Conservation (phyloP, 768 basidiomycete species). For the Suillus placidus region DNA sequence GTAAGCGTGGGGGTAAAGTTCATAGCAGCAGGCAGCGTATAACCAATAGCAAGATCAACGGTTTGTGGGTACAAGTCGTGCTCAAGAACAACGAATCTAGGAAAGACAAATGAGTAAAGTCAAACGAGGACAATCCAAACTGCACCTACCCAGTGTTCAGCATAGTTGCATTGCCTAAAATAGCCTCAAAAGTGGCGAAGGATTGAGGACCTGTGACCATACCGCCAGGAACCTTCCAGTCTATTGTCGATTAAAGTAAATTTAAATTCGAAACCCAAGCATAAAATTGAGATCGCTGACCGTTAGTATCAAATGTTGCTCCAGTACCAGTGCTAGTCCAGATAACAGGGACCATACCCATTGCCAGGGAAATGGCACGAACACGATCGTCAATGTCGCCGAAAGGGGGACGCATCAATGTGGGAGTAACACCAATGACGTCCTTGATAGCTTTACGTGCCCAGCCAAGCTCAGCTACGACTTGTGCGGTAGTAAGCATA, state of each 20-base stretch:
- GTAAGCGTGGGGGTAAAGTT: conserved; percentile 64
- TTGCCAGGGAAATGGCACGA: conserved; percentile 83
- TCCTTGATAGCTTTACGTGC: conserved; percentile 82
- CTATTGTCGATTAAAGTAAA: conserved; percentile 36
- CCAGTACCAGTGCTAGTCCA: conserved; percentile 73
- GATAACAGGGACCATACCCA: conserved; percentile 90
- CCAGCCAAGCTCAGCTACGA: conserved; percentile 95
- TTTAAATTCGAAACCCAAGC: not conserved
- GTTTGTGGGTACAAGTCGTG: conserved; percentile 86
- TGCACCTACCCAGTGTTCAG: conserved; percentile 58
- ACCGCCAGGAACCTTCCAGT: conserved; percentile 89
- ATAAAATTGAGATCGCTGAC: conserved; percentile 35
- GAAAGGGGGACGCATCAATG: conserved; percentile 78
- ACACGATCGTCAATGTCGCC: conserved; percentile 95
- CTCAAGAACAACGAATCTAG: conserved; percentile 84
- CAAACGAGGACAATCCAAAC: too few relatives aligned
- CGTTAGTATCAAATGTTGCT: conserved; percentile 71
- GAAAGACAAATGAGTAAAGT: conserved; percentile 9
- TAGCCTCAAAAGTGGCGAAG: conserved; percentile 68
- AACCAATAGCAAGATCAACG: conserved; percentile 88
- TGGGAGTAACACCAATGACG: conserved; percentile 76
- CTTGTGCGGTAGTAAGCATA: conserved; percentile 72
- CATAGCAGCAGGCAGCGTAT: conserved; percentile 79
- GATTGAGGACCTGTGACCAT: conserved; percentile 65
- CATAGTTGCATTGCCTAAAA: conserved; percentile 68